These are phyloP conservation scores for Trichoderma sp. DNA, from an alignment of 2,329 filamentous ascomycete genomes.

Conservation along the genomic window DNA sequence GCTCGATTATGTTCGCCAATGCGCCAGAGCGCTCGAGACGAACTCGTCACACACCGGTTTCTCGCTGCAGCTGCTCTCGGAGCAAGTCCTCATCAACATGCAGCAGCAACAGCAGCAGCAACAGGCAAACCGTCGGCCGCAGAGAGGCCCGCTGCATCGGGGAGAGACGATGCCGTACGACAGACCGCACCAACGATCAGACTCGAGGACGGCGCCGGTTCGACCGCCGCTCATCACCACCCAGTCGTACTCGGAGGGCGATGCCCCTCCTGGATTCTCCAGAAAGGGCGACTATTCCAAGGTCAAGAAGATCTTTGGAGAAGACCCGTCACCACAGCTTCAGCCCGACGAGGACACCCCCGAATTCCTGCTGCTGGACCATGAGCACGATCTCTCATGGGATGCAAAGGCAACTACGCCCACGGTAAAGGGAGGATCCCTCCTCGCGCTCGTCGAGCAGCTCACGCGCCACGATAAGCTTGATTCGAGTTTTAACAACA, in stretches of 20 bases:
- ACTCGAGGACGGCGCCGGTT: constrained; percentile 52
- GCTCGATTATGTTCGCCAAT: constrained; percentile 75
- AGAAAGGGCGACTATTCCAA: constrained; percentile 65
- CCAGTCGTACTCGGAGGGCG: constrained; percentile 68
- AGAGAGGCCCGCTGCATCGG: constrained; percentile 58
- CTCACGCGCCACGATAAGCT: constrained; percentile 94
- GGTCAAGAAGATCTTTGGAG: constrained; percentile 67
- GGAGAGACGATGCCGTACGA: constrained; percentile 61
- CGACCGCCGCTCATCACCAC: constrained; percentile 56
- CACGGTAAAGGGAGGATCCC: constrained; percentile 82
- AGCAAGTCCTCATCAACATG: constrained; percentile 67
- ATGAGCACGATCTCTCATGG: constrained; percentile 87
- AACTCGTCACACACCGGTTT: constrained; percentile 86
- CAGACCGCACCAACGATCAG: constrained; percentile 57
- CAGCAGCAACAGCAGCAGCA: constrained; percentile 52
- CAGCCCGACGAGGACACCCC: constrained; percentile 73
- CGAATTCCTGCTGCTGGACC: constrained; percentile 81
- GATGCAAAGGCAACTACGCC: constrained; percentile 78
- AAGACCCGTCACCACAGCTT: constrained; percentile 59
- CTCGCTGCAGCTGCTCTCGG: constrained; percentile 82
- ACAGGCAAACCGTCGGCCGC: constrained; percentile 41
- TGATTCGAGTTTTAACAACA: constrained; percentile 95
- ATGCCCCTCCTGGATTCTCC: constrained; percentile 53
- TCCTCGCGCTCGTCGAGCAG: constrained; percentile 89
- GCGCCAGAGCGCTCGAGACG: constrained; percentile 78